phyloP scores from a whole-genome alignment of 208 protist genomes.

The Phytomonas serpens region DNA sequence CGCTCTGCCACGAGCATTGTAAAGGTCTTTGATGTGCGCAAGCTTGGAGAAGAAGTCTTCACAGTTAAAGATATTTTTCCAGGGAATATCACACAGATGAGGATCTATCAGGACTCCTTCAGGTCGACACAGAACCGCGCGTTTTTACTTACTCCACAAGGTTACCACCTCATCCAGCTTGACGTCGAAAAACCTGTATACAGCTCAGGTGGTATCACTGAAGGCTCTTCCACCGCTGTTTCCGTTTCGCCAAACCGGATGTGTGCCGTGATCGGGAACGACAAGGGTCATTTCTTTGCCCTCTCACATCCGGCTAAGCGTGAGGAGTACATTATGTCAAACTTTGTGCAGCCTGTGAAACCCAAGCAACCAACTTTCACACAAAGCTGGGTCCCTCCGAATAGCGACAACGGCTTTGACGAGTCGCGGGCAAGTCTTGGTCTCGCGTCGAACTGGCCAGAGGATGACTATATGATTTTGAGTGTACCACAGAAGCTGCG shows the following conservation, averaged over 20 bases:
- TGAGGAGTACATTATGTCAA: slow-evolving; percentile 76
- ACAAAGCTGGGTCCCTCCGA: slow-evolving; percentile 60
- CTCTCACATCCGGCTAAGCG: slow-evolving; percentile 61
- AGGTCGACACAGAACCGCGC: slow-evolving; percentile 39
- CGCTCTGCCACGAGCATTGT: slow-evolving; percentile 57
- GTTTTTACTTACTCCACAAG: slow-evolving; percentile 58
- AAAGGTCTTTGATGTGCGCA: slow-evolving; percentile 78
- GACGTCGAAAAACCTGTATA: slow-evolving; percentile 57
- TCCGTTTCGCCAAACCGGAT: slow-evolving; percentile 66
- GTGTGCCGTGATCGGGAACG: slow-evolving; percentile 81
- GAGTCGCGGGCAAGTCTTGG: not conserved
- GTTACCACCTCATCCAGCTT: slow-evolving; percentile 75
- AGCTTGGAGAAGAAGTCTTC: slow-evolving; percentile 44
- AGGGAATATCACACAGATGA: slow-evolving; percentile 62
- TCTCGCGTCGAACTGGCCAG: slow-evolving; percentile 80
- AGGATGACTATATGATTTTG: slow-evolving; percentile 85
- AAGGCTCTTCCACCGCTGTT: slow-evolving; percentile 53
- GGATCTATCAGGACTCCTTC: slow-evolving; percentile 68
- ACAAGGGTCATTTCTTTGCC: slow-evolving; percentile 77
- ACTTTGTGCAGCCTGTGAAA: slow-evolving; percentile 44
- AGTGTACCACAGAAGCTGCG: slow-evolving; percentile 66
- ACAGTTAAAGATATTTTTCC: slow-evolving; percentile 58
- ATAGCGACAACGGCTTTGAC: slow-evolving; percentile 72
- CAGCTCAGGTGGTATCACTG: slow-evolving; percentile 38
- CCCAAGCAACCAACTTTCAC: slow-evolving; percentile 53